Evolutionary conservation across 805 yeast genomes (phyloP), one percentile per base, ranked within the genome.

Genomic region (Wickerhamiella australiensis): DNA sequence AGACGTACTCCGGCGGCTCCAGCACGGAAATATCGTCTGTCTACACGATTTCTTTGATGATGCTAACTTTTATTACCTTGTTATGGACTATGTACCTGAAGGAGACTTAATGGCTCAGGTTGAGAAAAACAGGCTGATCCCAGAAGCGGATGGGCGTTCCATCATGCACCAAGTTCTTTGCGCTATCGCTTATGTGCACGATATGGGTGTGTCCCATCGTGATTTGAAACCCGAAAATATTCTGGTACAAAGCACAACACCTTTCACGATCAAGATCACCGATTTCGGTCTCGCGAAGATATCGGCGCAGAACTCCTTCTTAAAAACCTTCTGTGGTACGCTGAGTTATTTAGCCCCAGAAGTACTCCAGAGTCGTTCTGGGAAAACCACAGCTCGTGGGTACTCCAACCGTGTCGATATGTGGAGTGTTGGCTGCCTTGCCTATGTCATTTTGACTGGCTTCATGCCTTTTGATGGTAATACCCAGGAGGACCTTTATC

Each of bases 91-190:
- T 59, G 94, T 92, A 23, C 81, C 94, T 1, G 96, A 96, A 13
- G 99, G 98, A 22, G 99, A 92, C 64, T 69, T 92, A 47, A 92
- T 92, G 98, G 98, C 92, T 68, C 88, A 85, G 66, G 94, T 90
- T 1, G 90, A 94, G 0, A 85, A 87, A 2, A 82, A 85, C 65
- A 96, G 96, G 2, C 56, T 66, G 1, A 83, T 92, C 17, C 90
- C 90, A 12, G 98, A 92, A 64, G 87, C 79, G 44, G 92, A 94
- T 3, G 84, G 88, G 7, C 80, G 83, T 56, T 95, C 85, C 53
- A 85, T 92, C 22, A 75, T 94, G 1, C 76, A 77, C 55, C 98
- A 92, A 65, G 80, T 90, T 1, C 66, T 92, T 37, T 76, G 78
- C 52, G 96, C 95, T 0, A 80, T 92, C 5, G 74, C 77, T 41